phyloP scores from a whole-genome alignment of 805 yeast genomes.

The Ogataea paraovalis region DNA sequence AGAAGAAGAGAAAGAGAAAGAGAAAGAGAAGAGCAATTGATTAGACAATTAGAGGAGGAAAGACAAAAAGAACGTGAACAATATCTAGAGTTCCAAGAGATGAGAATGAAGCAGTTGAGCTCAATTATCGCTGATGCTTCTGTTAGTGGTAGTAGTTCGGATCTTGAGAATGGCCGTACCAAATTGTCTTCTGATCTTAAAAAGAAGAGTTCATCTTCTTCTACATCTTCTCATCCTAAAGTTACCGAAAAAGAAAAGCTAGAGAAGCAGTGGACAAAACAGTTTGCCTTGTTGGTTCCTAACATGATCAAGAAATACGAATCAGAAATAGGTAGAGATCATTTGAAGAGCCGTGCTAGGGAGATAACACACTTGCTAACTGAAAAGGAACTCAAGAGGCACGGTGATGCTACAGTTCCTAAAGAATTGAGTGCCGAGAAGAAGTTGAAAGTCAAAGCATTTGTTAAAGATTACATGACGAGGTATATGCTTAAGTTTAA shows the following conservation, averaged over 20 bases:
- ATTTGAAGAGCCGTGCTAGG: slow-evolving; percentile 70
- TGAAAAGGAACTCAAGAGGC: slow-evolving; percentile 60
- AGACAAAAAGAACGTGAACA: slow-evolving; percentile 30
- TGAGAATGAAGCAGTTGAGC: slow-evolving; percentile 22
- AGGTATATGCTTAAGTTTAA: slow-evolving; percentile 51
- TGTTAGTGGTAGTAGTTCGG: neutral
- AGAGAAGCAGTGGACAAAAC: slow-evolving; percentile 36
- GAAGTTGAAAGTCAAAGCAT: slow-evolving; percentile 63
- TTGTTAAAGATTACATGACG: slow-evolving; percentile 61
- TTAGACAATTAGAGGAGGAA: slow-evolving; percentile 31
- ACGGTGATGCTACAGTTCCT: slow-evolving; percentile 42
- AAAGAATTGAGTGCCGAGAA: slow-evolving; percentile 59
- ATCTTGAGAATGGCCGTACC: neutral
- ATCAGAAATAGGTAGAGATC: slow-evolving; percentile 64
- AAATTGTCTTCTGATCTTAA: neutral
- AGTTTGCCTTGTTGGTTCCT: slow-evolving; percentile 75
- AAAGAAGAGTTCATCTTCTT: neutral
- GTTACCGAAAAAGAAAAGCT: neutral
- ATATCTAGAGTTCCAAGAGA: slow-evolving; percentile 24
- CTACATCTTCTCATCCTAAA: neutral
- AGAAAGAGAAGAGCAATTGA: slow-evolving; percentile 27
- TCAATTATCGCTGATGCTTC: slow-evolving; percentile 30
- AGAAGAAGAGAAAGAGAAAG: slow-evolving; percentile 28
- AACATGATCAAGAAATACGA: slow-evolving; percentile 68
- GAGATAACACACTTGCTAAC: slow-evolving; percentile 69